Conservation (phyloP, 805 yeast species). For the Candida montana region DNA sequence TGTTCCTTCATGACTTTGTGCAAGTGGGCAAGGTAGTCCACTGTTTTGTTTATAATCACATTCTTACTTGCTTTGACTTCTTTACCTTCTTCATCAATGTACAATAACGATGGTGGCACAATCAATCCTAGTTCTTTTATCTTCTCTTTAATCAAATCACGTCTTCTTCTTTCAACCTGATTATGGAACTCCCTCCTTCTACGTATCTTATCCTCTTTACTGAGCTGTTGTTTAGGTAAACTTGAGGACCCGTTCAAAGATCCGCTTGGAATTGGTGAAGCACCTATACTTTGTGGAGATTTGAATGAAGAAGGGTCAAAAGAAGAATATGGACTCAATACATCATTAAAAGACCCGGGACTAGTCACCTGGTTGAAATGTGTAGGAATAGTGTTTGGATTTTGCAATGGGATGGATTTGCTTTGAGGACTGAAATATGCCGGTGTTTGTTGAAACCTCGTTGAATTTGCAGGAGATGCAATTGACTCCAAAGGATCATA, state of each 20-base stretch:
- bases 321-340: conserved; percentile 25
- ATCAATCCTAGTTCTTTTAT: conserved; percentile 77
- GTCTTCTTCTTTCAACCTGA: conserved; percentile 87
- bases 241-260: conserved; percentile 27
- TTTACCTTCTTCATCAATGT: conserved; percentile 38
- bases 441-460: conserved; percentile 7
- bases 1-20: conserved; percentile 56
- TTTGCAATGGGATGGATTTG: conserved; percentile 11
- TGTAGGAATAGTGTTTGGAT: not conserved
- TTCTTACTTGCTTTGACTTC: conserved; percentile 82
- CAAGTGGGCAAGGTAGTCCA: conserved; percentile 70
- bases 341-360: conserved; percentile 20
- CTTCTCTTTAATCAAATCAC: conserved; percentile 86
- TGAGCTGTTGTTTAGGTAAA: conserved; percentile 28
- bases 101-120: conserved; percentile 70
- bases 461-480: conserved; percentile 12
- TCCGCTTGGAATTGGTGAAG: conserved; percentile 22
- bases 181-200: conserved; percentile 87
- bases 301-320: conserved; percentile 23
- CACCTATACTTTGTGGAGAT: conserved; percentile 28
- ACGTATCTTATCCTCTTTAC: conserved; percentile 65
- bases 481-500: conserved; percentile 23
- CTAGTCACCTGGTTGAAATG: conserved; percentile 2
- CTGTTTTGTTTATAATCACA: conserved; percentile 68
- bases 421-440: conserved; percentile 25